Percentiles rank a stretch among this genome's conserved stretches.
phyloP scores from a whole-genome alignment of 441 rosid genomes.

The Francoa sonchifolia region DNA sequence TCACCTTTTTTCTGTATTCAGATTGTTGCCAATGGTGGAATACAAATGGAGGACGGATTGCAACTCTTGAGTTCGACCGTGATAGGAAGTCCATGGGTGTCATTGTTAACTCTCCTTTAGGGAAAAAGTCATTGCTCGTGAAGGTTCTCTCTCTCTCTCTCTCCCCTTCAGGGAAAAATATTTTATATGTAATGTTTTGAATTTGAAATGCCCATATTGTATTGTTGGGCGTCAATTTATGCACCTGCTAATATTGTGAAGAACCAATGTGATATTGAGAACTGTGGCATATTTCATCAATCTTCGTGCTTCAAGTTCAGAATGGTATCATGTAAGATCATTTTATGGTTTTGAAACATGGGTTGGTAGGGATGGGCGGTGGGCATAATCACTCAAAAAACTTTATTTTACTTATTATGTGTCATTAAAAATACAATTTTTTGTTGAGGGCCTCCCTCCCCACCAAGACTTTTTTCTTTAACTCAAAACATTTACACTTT shows the following conservation, averaged over 20 bases:
- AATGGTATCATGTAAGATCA: too few relatives aligned
- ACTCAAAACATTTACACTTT: too few relatives aligned
- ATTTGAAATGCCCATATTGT: not conserved
- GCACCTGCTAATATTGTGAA: not conserved
- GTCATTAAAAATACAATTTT: too few relatives aligned
- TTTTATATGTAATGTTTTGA: not conserved
- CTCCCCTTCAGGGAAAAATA: not conserved
- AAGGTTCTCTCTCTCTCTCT: conserved; percentile 32
- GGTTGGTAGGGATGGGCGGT: too few relatives aligned
- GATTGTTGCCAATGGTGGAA: conserved; percentile 73
- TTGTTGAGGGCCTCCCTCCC: too few relatives aligned
- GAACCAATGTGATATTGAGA: too few relatives aligned
- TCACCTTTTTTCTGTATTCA: conserved; percentile 11
- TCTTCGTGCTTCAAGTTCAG: too few relatives aligned
- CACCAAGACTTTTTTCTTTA: too few relatives aligned
- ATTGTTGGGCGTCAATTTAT: not conserved
- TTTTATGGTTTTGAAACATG: too few relatives aligned
- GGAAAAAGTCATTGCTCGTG: conserved; percentile 61
- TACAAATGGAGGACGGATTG: conserved; percentile 55
- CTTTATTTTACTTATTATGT: too few relatives aligned
- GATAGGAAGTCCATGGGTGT: conserved; percentile 97
- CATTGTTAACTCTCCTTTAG: conserved; percentile 63
- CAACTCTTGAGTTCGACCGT: conserved; percentile 90
- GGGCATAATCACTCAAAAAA: too few relatives aligned
- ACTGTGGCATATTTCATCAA: too few relatives aligned